Evolutionary conservation across 1,284 basidiomycete species (phyloP).

Genomic region (Boletus smithii): DNA sequence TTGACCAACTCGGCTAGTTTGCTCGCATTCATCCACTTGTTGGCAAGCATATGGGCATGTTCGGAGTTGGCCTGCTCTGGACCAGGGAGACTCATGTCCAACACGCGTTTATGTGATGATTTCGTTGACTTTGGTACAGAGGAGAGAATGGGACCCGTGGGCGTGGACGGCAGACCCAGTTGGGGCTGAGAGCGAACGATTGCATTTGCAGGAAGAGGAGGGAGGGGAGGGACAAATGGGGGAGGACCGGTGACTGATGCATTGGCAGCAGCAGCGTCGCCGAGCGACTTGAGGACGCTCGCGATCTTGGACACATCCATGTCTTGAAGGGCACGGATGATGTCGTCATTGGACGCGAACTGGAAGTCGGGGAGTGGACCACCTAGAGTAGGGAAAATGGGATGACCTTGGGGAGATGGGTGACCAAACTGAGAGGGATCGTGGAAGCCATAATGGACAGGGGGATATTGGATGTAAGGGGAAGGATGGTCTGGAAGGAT

Average conservation of each 20-base stretch:
- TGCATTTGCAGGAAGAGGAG: conserved; percentile 22
- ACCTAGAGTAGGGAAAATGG: conserved; percentile 32
- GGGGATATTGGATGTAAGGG: conserved; percentile 31
- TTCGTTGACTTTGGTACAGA: conserved; percentile 37
- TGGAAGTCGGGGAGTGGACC: conserved; percentile 44
- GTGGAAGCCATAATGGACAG: conserved; percentile 28
- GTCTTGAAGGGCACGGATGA: conserved; percentile 65
- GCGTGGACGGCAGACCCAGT: conserved; percentile 41
- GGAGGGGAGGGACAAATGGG: conserved; percentile 36
- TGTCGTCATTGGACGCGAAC: conserved; percentile 66
- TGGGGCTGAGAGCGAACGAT: conserved; percentile 20
- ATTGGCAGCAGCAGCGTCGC: conserved; percentile 52
- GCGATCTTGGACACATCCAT: conserved; percentile 69
- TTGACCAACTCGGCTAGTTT: conserved; percentile 66
- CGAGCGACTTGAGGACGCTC: conserved; percentile 57
- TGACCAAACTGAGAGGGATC: conserved; percentile 33
- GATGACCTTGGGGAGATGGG: conserved; percentile 29
- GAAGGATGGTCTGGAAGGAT: conserved; percentile 26
- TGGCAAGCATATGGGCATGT: conserved; percentile 55
- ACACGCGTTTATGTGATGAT: conserved; percentile 32
- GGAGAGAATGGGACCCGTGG: conserved; percentile 39
- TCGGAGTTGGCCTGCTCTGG: conserved; percentile 39
- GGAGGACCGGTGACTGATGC: conserved; percentile 31
- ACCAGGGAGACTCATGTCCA: conserved; percentile 33
- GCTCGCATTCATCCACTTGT: conserved; percentile 68